phyloP scores from a whole-genome alignment of 345 rosid species.

The Camelina laxa region DNA sequence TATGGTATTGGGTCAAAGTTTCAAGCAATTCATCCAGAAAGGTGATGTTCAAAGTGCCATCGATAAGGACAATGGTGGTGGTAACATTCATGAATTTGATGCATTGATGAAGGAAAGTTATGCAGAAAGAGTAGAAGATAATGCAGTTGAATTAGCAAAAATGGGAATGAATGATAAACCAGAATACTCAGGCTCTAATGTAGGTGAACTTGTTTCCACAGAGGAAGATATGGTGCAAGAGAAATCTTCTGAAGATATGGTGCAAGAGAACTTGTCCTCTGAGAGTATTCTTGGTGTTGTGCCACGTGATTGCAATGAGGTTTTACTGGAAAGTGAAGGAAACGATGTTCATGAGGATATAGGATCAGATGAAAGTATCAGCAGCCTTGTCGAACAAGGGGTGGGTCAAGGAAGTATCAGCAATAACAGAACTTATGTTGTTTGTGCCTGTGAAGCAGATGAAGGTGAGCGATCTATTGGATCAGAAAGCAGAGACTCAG shows the following conservation, averaged over 20 bases:
- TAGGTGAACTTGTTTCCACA: slow-evolving; percentile 4
- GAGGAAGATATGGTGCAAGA: slow-evolving; percentile 22
- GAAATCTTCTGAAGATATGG: slow-evolving; percentile 18
- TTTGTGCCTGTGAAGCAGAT: slow-evolving; percentile 6
- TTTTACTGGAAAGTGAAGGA: slow-evolving; percentile 30
- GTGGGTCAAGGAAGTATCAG: slow-evolving; percentile 18
- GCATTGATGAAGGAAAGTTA: slow-evolving; percentile 1
- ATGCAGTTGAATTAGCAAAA: slow-evolving; percentile 26
- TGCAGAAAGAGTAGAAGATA: slow-evolving; percentile 36
- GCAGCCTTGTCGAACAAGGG: slow-evolving; percentile 35
- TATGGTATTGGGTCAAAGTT: slow-evolving; percentile 18
- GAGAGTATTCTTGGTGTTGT: slow-evolving; percentile 20
- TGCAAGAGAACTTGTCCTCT: slow-evolving; percentile 30
- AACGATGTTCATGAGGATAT: slow-evolving; percentile 5
- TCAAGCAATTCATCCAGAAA: slow-evolving; percentile 2
- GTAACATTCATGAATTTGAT: slow-evolving; percentile 6
- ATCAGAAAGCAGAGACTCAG: slow-evolving; percentile 17
- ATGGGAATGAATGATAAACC: slow-evolving; percentile 3
- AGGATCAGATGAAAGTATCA: slow-evolving; percentile 31
- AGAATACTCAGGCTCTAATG: slow-evolving; percentile 18
- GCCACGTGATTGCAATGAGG: slow-evolving; percentile 13
- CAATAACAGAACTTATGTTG: background rate
- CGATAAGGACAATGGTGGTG: background rate
- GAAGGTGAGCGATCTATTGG: slow-evolving; percentile 4
- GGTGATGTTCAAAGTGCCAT: background rate